Evolutionary conservation across 1,284 basidiomycete genomes (phyloP).

Genomic region (Boletus smithii): DNA sequence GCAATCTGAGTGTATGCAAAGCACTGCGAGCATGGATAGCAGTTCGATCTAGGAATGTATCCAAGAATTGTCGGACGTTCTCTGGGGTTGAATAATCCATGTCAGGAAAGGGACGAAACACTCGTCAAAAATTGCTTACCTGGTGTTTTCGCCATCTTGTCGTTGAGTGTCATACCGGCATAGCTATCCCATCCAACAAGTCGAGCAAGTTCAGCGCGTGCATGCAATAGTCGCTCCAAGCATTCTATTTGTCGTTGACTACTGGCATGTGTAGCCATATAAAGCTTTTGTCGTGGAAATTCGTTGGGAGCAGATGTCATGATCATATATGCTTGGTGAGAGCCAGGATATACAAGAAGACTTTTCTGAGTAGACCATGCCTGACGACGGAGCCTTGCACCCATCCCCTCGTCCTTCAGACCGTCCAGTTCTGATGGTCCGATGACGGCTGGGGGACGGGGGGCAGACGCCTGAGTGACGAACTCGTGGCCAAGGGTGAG

Average conservation of each 20-base stretch:
- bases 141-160: constrained; percentile 94
- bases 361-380: constrained; percentile 71
- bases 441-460: constrained; percentile 64
- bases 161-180: constrained; percentile 78
- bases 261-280: constrained; percentile 71
- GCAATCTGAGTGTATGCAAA: constrained; percentile 62
- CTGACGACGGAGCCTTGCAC: constrained; percentile 63
- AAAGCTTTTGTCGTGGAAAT: constrained; percentile 77
- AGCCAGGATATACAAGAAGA: constrained; percentile 76
- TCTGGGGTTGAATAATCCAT: constrained; percentile 41
- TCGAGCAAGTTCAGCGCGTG: constrained; percentile 75
- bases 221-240: constrained; percentile 73
- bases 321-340: constrained; percentile 89
- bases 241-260: constrained; percentile 66
- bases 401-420: constrained; percentile 68
- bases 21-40: constrained; percentile 71
- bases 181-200: constrained; percentile 82
- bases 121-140: constrained; percentile 41
- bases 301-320: constrained; percentile 83
- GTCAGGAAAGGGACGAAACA: constrained; percentile 8
- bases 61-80: constrained; percentile 82
- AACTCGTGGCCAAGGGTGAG: constrained; percentile 88
- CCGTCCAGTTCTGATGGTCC: constrained; percentile 64
- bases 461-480: constrained; percentile 59
- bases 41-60: constrained; percentile 75